These are phyloP conservation scores for Phascolomyces articulosus DNA, from an alignment of 371 early-diverging fungal genomes.

Conservation along the genomic window DNA sequence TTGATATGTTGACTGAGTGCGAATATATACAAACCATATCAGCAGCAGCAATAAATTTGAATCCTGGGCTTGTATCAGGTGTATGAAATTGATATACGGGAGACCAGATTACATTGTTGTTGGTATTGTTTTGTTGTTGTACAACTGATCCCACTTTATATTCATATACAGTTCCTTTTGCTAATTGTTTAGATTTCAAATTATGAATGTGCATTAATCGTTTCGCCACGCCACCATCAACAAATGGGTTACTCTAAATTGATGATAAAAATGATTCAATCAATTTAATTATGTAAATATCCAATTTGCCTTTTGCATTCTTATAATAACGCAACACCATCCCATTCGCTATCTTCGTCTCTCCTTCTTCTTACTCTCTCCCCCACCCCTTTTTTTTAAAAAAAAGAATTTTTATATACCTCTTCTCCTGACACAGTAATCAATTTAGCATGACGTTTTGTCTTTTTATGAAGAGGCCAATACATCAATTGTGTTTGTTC, in stretches of 20 bases:
- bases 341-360: too few species aligned
- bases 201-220: conserved; percentile 34
- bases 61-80: conserved; percentile 7
- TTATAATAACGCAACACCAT: too few species aligned
- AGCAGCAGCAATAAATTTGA: conserved; percentile 29
- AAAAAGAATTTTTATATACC: neutral
- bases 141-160: conserved; percentile 28
- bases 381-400: too few species aligned
- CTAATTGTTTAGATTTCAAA: conserved; percentile 22
- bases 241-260: conserved; percentile 19
- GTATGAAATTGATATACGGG: conserved; percentile 21
- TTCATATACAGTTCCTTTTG: conserved; percentile 19
- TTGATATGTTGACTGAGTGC: too few species aligned
- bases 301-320: too few species aligned
- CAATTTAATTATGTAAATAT: too few species aligned
- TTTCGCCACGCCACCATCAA: conserved; percentile 33
- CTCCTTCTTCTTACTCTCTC: too few species aligned
- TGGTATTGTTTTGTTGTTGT: neutral
- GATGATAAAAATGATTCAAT: neutral
- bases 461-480: conserved; percentile 17
- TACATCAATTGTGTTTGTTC: conserved; percentile 13
- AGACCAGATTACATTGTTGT: conserved; percentile 5
- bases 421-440: neutral
- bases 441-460: neutral
- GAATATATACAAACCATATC: conserved; percentile 21